Evolutionary conservation across 768 basidiomycete species (phyloP).

Genomic region (Gloeophyllum trabeum): DNA sequence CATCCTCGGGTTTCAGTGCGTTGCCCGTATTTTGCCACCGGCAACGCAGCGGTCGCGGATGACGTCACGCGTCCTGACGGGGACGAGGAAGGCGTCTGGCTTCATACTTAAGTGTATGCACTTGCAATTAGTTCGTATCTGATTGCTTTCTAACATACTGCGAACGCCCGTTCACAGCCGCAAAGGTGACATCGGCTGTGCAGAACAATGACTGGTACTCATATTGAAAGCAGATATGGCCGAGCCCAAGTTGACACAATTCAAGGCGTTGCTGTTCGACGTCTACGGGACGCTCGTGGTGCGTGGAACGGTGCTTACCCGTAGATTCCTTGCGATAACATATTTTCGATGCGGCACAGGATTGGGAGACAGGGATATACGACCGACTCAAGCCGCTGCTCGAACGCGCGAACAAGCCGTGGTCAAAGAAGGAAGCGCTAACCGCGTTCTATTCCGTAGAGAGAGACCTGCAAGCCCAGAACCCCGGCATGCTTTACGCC

Average conservation of each 20-base stretch:
- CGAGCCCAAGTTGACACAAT: conserved; percentile 12
- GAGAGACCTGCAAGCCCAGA: conserved; percentile 40
- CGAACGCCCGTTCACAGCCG: too few species aligned
- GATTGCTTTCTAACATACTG: too few species aligned
- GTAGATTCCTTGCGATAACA: neutral
- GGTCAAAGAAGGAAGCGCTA: conserved; percentile 42
- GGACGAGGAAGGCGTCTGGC: too few species aligned
- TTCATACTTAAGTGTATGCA: too few species aligned
- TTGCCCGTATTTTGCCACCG: too few species aligned
- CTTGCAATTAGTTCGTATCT: too few species aligned
- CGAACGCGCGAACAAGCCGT: conserved; percentile 19
- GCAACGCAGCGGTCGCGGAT: too few species aligned
- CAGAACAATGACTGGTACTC: too few species aligned
- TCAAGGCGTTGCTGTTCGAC: conserved; percentile 54
- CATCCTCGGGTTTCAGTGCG: too few species aligned
- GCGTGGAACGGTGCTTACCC: conserved; percentile 8
- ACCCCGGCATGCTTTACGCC: conserved; percentile 48
- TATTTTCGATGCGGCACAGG: conserved; percentile 20
- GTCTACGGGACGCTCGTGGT: conserved; percentile 68
- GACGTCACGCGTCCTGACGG: too few species aligned
- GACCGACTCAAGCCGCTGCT: conserved; percentile 42
- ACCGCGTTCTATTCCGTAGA: conserved; percentile 42
- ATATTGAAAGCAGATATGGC: too few species aligned
- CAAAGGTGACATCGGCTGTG: too few species aligned
- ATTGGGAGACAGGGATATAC: conserved; percentile 68